Evolutionary conservation across 176 grass and related monocot genomes (phyloP).

Genomic region (Puccinellia tenuiflora): DNA sequence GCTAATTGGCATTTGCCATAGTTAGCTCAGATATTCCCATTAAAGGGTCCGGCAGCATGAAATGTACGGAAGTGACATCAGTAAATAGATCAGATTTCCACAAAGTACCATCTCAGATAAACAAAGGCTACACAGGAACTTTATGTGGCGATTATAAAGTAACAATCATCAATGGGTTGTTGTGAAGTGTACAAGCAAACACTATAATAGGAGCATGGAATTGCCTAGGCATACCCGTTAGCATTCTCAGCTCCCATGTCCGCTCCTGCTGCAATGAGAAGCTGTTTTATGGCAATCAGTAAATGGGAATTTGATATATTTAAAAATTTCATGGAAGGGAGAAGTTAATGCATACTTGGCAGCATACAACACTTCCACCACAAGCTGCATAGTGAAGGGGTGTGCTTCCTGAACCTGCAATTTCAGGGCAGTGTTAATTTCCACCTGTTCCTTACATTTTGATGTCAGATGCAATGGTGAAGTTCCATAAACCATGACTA

Average conservation of each 20-base stretch:
- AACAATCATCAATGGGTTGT: neutral
- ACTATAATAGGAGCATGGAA: neutral
- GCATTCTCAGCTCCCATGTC: conserved; percentile 67
- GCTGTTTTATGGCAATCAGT: conserved; percentile 54
- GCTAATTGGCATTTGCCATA: neutral
- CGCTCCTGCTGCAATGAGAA: conserved; percentile 78
- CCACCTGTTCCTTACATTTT: neutral
- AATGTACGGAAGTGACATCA: neutral
- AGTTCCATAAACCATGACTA: conserved; percentile 3
- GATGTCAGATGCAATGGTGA: neutral
- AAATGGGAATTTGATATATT: conserved; percentile 3
- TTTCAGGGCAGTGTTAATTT: conserved; percentile 10
- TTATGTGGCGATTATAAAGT: neutral
- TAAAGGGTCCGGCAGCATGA: neutral
- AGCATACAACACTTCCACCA: conserved; percentile 86
- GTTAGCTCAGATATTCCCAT: neutral
- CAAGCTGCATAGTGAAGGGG: conserved; percentile 91
- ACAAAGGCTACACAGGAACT: conserved; percentile 1
- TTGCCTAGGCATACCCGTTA: conserved; percentile 53
- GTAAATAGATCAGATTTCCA: neutral
- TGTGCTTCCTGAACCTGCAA: conserved; percentile 87
- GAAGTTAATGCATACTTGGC: conserved; percentile 64
- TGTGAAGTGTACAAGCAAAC: neutral
- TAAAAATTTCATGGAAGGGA: conserved; percentile 23
- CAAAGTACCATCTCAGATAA: neutral